Evolutionary conservation across 2,329 filamentous ascomycete species (phyloP).

Genomic region (Periglandula ipomoeae): DNA sequence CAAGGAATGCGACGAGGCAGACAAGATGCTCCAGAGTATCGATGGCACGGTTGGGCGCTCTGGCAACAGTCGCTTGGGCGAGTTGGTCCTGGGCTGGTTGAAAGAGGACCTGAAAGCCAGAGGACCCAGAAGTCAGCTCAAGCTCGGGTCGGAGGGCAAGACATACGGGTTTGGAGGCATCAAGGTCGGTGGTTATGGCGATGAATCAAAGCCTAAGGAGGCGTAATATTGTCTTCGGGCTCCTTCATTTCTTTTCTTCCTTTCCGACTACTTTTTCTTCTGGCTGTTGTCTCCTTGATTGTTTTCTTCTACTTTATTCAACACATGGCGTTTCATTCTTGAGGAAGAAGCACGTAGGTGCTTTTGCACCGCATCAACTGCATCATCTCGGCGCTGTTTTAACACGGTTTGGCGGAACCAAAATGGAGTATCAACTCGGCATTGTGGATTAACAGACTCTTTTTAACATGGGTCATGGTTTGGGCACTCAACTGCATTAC

Average conservation of each 20-base stretch:
- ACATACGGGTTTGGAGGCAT: constrained; percentile 47
- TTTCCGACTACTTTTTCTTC: not conserved
- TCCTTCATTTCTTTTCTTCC: not conserved
- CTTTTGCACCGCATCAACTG: not conserved
- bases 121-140: constrained; percentile 60
- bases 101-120: constrained; percentile 68
- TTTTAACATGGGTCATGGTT: not conserved
- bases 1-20: constrained; percentile 74
- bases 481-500: constrained; percentile 25
- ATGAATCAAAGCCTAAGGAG: constrained; percentile 37
- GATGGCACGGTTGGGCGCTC: constrained; percentile 25
- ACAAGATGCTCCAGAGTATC: constrained; percentile 53
- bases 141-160: constrained; percentile 51
- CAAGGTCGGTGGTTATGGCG: constrained; percentile 46
- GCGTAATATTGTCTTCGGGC: constrained; percentile 10
- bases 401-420: not conserved
- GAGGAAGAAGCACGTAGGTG: not conserved
- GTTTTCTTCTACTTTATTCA: not conserved
- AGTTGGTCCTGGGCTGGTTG: constrained; percentile 83
- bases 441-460: not conserved
- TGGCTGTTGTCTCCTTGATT: too few relatives aligned
- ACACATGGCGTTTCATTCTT: not conserved
- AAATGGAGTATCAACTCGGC: not conserved
- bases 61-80: constrained; percentile 77
- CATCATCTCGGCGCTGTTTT: constrained; percentile 5